These are phyloP conservation scores for Pyrenula aspistea DNA, from an alignment of 495 filamentous ascomycete genomes.

Conservation along the genomic window DNA sequence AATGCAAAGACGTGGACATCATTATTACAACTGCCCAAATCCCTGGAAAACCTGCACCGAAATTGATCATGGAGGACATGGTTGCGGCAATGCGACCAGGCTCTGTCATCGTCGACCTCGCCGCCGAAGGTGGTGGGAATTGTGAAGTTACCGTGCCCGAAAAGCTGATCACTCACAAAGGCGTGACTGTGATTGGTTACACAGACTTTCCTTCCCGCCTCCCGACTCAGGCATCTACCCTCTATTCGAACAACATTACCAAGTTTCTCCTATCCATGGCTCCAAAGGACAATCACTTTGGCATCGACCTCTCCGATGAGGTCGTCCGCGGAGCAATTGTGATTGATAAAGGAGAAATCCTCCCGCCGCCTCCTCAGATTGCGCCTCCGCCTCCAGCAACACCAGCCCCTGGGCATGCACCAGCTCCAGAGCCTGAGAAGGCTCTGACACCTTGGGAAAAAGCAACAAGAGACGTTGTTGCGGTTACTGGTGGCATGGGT, in stretches of 20 bases:
- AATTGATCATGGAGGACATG: slow-evolving; percentile 67
- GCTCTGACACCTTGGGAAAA: slow-evolving; percentile 70
- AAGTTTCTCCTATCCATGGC: slow-evolving; percentile 70
- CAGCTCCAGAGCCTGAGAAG: slow-evolving; percentile 17
- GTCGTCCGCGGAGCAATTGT: slow-evolving; percentile 72
- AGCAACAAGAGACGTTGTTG: slow-evolving; percentile 53
- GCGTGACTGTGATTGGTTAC: slow-evolving; percentile 76
- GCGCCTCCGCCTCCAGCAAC: slow-evolving; percentile 54
- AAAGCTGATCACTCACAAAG: slow-evolving; percentile 53
- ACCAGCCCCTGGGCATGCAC: slow-evolving; percentile 29
- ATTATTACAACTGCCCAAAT: slow-evolving; percentile 77
- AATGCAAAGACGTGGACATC: slow-evolving; percentile 74
- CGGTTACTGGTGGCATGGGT: slow-evolving; percentile 62
- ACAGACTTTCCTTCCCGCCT: slow-evolving; percentile 71
- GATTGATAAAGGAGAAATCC: slow-evolving; percentile 56
- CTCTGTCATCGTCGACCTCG: slow-evolving; percentile 69
- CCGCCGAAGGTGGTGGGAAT: slow-evolving; percentile 71
- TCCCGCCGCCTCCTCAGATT: slow-evolving; percentile 59
- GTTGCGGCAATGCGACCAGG: slow-evolving; percentile 70
- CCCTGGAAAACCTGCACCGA: slow-evolving; percentile 63
- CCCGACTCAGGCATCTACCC: slow-evolving; percentile 67
- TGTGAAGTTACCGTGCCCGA: slow-evolving; percentile 64
- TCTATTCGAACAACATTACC: slow-evolving; percentile 81
- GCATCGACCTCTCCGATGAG: slow-evolving; percentile 64
- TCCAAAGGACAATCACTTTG: slow-evolving; percentile 60